Base-by-base conservation (phyloP, 306 rosid species). In the Medicago ruthenica region DNA sequence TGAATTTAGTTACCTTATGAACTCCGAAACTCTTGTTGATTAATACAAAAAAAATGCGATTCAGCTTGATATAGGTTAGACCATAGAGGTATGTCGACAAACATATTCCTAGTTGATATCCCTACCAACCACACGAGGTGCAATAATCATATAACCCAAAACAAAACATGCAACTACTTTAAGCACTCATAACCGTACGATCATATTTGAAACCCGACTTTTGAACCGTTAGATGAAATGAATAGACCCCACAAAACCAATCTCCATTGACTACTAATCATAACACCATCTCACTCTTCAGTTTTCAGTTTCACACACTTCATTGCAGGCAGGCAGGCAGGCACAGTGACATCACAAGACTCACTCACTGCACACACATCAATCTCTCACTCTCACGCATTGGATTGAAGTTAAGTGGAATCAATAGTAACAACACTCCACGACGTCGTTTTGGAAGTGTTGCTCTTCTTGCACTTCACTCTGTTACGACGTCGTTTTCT, bases 151-250 rank as follows among this genome's bases (percentile, higher is more conserved):
- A 77, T 76, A 0, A 80, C 80, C 76, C 2, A 10, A 39, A 67
- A 70, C 16, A 67, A 47, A 37, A 62, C 13, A 27, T 27, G 51
- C 60, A 64, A 17, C 9, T n/a, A 42, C 9, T 14, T 4, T n/a
- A 79, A n/a, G 15, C 21, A 42, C 20, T 59, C 6, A 1, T 18
- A 78, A 81, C 88, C 85, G 20, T 73, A 5, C 0, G 77, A 86
- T 87, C 3, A 48, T 15, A 12, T 27, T 2, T 39, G 5, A 10
- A 10, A 5, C 7, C 17, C 55, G 45, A 41, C 53, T 11, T 41
- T 4, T 60, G 0, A 54, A 73, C 94, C 91, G 88, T 87, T 64
- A 0, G 83, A 80, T 79, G 75, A 70, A 20, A 70, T 37, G 31
- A 9, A 58, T 63, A 55, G 80, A 15, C 40, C 83, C 71, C 75